A percentile compares a stretch with the other conserved stretches of the same genome.
These are phyloP conservation scores for Schwanniomyces pseudopolymorphus DNA, from an alignment of 805 yeast genomes.

Conservation along the genomic window DNA sequence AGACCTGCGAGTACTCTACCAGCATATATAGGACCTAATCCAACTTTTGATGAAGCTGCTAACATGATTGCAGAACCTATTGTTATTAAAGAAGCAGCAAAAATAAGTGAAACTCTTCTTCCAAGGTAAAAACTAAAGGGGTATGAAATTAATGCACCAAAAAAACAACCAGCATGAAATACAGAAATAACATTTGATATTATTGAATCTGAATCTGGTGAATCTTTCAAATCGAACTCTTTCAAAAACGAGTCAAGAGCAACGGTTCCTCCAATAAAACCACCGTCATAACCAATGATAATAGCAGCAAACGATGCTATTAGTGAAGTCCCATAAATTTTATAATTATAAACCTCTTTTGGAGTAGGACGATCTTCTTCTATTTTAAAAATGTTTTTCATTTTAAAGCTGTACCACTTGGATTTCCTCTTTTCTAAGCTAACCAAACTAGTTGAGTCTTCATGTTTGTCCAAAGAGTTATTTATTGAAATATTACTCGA, in stretches of 20 bases:
- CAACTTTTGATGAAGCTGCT: conserved; percentile 23
- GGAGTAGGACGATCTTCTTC: conserved; percentile 42
- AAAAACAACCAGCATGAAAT: conserved; percentile 41
- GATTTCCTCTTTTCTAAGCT: conserved; percentile 3
- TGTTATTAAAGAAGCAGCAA: conserved; percentile 32
- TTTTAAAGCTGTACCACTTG: not conserved
- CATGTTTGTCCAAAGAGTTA: not conserved
- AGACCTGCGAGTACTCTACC: conserved; percentile 38
- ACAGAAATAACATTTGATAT: conserved; percentile 37
- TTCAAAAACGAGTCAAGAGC: conserved; percentile 28
- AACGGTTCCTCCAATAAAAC: conserved; percentile 41
- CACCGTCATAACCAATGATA: conserved; percentile 42
- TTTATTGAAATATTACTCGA: not conserved
- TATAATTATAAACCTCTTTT: conserved; percentile 33
- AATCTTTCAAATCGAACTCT: conserved; percentile 30
- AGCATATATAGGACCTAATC: conserved; percentile 37
- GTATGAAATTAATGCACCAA: conserved; percentile 38
- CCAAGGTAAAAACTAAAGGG: conserved; percentile 36
- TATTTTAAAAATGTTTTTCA: conserved; percentile 19
- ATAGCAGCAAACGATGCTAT: conserved; percentile 40
- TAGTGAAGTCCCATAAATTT: conserved; percentile 34
- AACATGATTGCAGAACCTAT: conserved; percentile 38
- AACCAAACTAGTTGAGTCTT: not conserved
- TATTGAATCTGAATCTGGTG: conserved; percentile 18
- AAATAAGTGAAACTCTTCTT: conserved; percentile 27